A percentile compares a stretch with the other conserved stretches of the same genome.
Conservation (phyloP, 306 rosid species). For the Fragaria ananassa region DNA sequence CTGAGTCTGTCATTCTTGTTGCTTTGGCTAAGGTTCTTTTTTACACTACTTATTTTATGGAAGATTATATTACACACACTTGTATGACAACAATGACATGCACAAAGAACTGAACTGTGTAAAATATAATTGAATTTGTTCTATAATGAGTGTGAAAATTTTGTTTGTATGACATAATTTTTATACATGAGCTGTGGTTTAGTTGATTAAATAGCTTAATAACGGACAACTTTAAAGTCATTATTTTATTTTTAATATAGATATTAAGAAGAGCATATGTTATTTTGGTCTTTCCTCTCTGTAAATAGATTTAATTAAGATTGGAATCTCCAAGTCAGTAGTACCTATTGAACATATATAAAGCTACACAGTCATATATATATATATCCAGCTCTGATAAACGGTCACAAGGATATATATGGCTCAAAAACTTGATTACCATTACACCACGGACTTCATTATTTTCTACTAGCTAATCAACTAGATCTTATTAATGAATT, state of each 20-base stretch:
- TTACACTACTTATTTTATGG: background rate
- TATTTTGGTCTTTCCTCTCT: background rate
- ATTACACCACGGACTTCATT: background rate
- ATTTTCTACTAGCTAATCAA: slow-evolving; percentile 1
- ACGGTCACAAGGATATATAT: slow-evolving; percentile 5
- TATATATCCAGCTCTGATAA: slow-evolving; percentile 1
- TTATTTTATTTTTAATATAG: background rate
- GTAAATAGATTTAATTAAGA: background rate
- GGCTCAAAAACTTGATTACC: background rate
- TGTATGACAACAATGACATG: too few relatives aligned
- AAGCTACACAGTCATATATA: background rate
- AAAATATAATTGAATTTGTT: too few relatives aligned
- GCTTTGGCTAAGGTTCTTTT: background rate
- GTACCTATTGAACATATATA: background rate
- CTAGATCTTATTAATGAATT: slow-evolving; percentile 22
- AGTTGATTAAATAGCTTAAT: too few relatives aligned
- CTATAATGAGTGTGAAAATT: too few relatives aligned
- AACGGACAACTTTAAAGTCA: too few relatives aligned
- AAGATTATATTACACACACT: too few relatives aligned
- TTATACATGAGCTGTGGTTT: too few relatives aligned
- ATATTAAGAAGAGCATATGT: background rate
- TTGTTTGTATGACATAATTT: too few relatives aligned
- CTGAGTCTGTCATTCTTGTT: background rate
- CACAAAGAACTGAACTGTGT: too few relatives aligned
- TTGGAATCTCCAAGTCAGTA: background rate